A percentile compares a stretch with the other conserved stretches of the same genome.
phyloP scores from a whole-genome alignment of 805 yeast species.

The Nakazawaea ambrosiae region DNA sequence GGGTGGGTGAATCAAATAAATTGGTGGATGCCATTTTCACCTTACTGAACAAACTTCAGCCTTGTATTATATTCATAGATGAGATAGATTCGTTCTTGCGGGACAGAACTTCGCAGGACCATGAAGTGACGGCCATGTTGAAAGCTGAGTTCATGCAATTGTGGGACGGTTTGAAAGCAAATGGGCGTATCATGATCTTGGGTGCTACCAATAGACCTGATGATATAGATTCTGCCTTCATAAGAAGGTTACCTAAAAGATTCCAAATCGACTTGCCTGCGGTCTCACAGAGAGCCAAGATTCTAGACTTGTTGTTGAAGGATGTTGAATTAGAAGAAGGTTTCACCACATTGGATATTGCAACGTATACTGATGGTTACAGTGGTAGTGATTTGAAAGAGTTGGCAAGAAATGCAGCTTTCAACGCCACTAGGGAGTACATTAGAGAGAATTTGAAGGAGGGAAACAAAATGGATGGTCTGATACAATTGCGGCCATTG shows the following conservation, averaged over 20 bases:
- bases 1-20: constrained; percentile 96
- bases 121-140: constrained; percentile 89
- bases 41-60: constrained; percentile 81
- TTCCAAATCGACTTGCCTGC: constrained; percentile 75
- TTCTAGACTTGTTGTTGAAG: constrained; percentile 59
- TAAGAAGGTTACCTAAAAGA: constrained; percentile 88
- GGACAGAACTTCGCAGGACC: constrained; percentile 78
- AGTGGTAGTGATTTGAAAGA: constrained; percentile 93
- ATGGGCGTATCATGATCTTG: constrained; percentile 77
- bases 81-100: constrained; percentile 93
- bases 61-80: constrained; percentile 92
- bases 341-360: constrained; percentile 58
- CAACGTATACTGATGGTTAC: constrained; percentile 58
- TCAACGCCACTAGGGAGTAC: constrained; percentile 81
- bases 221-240: constrained; percentile 88
- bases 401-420: constrained; percentile 87
- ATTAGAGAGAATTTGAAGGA: constrained; percentile 49
- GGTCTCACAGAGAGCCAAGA: constrained; percentile 57
- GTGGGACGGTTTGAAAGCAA: constrained; percentile 84
- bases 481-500: constrained; percentile 53
- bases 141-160: constrained; percentile 97
- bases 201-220: constrained; percentile 94
- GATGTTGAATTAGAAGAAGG: constrained; percentile 55
- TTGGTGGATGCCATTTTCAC: constrained; percentile 90
- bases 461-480: constrained; percentile 28